Conservation (phyloP, 768 basidiomycete genomes). For the Crassisporium funariophilum region DNA sequence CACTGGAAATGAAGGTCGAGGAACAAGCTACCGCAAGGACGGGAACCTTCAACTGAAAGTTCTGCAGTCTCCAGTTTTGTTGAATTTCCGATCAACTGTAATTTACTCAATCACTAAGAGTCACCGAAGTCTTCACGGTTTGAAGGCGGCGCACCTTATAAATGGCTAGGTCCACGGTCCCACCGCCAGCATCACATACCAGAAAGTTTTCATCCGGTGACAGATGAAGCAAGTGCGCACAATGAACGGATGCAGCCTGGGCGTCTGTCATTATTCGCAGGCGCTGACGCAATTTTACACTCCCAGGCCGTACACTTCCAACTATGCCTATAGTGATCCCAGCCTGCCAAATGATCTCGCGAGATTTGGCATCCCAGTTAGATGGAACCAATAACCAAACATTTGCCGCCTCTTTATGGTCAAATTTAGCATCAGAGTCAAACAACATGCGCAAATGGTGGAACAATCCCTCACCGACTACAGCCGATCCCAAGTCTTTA, state of each 20-base stretch:
- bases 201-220: neutral
- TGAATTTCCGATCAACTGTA: neutral
- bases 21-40: neutral
- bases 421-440: neutral
- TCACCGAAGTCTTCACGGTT: no score
- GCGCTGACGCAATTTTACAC: neutral
- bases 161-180: neutral
- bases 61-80: neutral
- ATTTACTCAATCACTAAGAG: no score
- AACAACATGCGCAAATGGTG: neutral
- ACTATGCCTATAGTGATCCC: no score
- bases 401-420: neutral
- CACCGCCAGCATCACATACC: conserved; percentile 1
- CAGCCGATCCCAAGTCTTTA: neutral
- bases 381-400: conserved; percentile 2
- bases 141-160: no score
- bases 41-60: neutral
- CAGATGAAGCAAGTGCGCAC: neutral
- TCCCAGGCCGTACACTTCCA: no score
- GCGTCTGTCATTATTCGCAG: conserved; percentile 1
- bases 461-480: neutral
- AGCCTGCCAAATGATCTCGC: neutral
- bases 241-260: conserved; percentile 2
- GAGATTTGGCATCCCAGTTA: neutral
- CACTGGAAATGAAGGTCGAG: neutral